Evolutionary conservation across 371 early-diverging fungal genomes (phyloP).

Genomic region (Mortierella sp.): DNA sequence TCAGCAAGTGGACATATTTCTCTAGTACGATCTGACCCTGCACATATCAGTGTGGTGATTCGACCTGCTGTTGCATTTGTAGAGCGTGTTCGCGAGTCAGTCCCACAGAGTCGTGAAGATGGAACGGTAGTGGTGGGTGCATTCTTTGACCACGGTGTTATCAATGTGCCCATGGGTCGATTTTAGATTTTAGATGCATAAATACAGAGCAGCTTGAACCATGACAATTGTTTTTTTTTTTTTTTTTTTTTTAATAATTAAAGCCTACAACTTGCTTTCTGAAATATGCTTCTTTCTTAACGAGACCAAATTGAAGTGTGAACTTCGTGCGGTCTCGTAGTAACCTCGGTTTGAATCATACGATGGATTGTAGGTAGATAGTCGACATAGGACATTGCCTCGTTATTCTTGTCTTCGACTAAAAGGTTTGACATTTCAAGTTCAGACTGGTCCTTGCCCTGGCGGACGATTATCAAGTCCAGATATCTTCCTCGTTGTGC

Average conservation of each 20-base stretch:
- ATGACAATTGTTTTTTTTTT: neutral
- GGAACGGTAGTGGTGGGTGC: constrained; percentile 56
- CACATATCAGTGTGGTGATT: constrained; percentile 52
- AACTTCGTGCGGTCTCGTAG: constrained; percentile 32
- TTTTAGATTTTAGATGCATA: constrained; percentile 9
- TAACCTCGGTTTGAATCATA: constrained; percentile 85
- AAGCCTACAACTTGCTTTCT: neutral
- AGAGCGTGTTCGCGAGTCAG: constrained; percentile 40
- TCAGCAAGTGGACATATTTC: constrained; percentile 53
- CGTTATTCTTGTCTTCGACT: constrained; percentile 87
- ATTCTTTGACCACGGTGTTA: constrained; percentile 55
- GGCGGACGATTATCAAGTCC: constrained; percentile 68
- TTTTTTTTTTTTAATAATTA: neutral
- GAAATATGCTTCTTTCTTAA: neutral
- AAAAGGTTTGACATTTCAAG: constrained; percentile 72
- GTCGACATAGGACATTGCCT: constrained; percentile 92
- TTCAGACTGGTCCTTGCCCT: constrained; percentile 74
- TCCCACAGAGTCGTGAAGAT: constrained; percentile 53
- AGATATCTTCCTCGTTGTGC: constrained; percentile 62
- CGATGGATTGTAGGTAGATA: constrained; percentile 91
- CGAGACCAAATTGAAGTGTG: constrained; percentile 34
- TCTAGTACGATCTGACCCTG: constrained; percentile 40
- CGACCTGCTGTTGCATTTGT: constrained; percentile 53
- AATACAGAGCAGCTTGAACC: neutral
- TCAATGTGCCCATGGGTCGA: constrained; percentile 51